Evolutionary conservation across 495 filamentous ascomycete genomes (phyloP).

Genomic region (Massariosphaeria phaeospora): DNA sequence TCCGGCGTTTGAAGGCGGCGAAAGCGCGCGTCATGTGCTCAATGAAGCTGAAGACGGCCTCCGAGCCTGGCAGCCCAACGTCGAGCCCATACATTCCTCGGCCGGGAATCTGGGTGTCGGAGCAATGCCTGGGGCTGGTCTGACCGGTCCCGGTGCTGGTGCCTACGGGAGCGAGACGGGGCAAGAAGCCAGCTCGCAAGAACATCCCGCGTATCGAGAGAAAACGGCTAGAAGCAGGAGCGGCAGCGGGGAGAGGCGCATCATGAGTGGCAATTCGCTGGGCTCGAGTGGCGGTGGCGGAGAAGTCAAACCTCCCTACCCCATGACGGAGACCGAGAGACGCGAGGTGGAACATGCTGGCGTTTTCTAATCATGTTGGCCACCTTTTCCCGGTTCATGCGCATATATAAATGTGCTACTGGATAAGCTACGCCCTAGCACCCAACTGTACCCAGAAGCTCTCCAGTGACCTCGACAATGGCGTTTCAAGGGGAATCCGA

Average conservation of each 20-base stretch:
- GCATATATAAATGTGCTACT: too few species aligned
- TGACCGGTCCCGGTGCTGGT: conserved; percentile 9
- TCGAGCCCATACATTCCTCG: conserved; percentile 50
- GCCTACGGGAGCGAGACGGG: conserved; percentile 22
- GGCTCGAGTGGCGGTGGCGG: conserved; percentile 20
- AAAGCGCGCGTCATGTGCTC: conserved; percentile 72
- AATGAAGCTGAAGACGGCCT: conserved; percentile 90
- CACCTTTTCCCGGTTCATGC: too few species aligned
- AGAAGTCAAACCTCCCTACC: conserved; percentile 23
- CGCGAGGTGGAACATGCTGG: conserved; percentile 20
- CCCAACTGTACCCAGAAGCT: too few species aligned
- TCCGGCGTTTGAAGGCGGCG: conserved; percentile 56
- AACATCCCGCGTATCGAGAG: conserved; percentile 29
- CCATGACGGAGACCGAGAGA: conserved; percentile 27
- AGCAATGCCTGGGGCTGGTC: conserved; percentile 28
- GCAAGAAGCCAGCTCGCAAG: conserved; percentile 16
- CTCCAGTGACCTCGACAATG: too few species aligned
- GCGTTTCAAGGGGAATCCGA: too few species aligned
- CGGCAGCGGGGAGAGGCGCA: conserved; percentile 16
- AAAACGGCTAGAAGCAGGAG: conserved; percentile 30
- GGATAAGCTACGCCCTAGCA: too few species aligned
- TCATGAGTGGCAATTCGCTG: conserved; percentile 20
- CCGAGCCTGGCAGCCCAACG: conserved; percentile 61
- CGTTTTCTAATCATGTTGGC: conserved; percentile 19
- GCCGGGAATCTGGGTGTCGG: conserved; percentile 39